Base-by-base conservation (phyloP, 2,329 filamentous ascomycete species). In the Fusarium sp. region DNA sequence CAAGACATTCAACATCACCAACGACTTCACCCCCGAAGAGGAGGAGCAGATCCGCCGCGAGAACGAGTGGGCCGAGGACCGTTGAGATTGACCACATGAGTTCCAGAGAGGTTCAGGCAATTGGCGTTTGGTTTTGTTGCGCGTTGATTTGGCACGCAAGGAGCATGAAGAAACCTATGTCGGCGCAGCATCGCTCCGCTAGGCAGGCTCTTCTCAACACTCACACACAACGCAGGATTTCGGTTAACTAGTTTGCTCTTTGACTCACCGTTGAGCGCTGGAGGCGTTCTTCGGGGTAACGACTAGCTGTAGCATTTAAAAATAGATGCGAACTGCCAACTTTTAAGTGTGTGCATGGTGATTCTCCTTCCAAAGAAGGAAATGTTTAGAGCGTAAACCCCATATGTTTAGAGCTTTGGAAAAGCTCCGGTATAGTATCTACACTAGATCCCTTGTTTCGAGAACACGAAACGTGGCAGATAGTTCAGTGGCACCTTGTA, bases 1-100 rank as follows among this genome's bases (percentile, higher is more conserved):
- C 56, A 99, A 98, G 87, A 99, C 96, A 0, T 99, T 99, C 86
- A 99, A 99, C 84, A 99, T 99, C 77, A 96, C 96, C 77, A 99
- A 99, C 76, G 96, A 99, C 81, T 99, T 99, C 83, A 98, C 96
- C 0, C 93, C 95, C 2, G 96, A 99, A 82, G 96, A 99, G 83
- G 96, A 99, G 82, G 96, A 99, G 79, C 96, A 99, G 86, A 99
- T 96, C 70, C 91, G 92, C 62, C 89, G 92, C 4, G 92, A 96
- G 85, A 96, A 96, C 79, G 92, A 96, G 82, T 96, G 92, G 92
- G 92, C 92, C 49, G 92, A 96, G 85, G 92, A 96, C 74, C 89
- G 90, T 74, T 92, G 86, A 85, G 49, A 10, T 57, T 27, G 50
- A 27, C 7, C 44, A 20, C 46, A 58, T 51, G 29, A 51, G 27